These are phyloP conservation scores for Alternaria ventricosa DNA, from an alignment of 2,329 filamentous ascomycete species.

Conservation along the genomic window DNA sequence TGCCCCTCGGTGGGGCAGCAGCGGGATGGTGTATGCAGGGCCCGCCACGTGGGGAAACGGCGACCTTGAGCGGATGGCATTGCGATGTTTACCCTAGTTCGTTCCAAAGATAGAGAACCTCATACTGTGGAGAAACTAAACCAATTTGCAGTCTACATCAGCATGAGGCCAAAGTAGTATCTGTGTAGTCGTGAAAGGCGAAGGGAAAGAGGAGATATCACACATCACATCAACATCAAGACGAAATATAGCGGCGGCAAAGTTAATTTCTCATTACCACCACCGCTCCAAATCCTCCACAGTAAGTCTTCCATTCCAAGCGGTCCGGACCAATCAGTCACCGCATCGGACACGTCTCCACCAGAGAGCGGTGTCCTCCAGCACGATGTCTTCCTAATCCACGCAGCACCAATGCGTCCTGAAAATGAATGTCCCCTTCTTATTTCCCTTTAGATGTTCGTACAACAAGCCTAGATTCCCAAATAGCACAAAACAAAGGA, in stretches of 20 bases:
- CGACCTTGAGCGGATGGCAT: background rate
- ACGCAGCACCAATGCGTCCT: constrained; percentile 30
- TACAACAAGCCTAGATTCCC: constrained; percentile 21
- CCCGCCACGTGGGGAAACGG: background rate
- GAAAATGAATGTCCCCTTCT: constrained; percentile 28
- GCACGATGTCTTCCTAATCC: constrained; percentile 23
- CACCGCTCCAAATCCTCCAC: constrained; percentile 33
- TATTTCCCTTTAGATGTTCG: constrained; percentile 6
- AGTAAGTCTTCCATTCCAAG: constrained; percentile 31
- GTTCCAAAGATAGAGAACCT: background rate
- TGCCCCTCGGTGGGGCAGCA: background rate
- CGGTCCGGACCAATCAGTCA: constrained; percentile 36
- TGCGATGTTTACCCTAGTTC: background rate
- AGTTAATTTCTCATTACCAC: constrained; percentile 37
- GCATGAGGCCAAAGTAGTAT: background rate
- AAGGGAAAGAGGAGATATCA: background rate
- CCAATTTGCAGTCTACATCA: background rate
- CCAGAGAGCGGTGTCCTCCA: constrained; percentile 30
- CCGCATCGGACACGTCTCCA: constrained; percentile 28
- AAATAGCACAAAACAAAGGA: constrained; percentile 34
- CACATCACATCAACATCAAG: constrained; percentile 7
- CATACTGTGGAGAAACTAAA: background rate
- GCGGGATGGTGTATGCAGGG: background rate
- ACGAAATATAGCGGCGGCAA: constrained; percentile 34
- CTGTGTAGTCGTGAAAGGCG: background rate